Base-by-base conservation (phyloP, 352 stramenopile genomes). In the Aphanomyces euteiches region DNA sequence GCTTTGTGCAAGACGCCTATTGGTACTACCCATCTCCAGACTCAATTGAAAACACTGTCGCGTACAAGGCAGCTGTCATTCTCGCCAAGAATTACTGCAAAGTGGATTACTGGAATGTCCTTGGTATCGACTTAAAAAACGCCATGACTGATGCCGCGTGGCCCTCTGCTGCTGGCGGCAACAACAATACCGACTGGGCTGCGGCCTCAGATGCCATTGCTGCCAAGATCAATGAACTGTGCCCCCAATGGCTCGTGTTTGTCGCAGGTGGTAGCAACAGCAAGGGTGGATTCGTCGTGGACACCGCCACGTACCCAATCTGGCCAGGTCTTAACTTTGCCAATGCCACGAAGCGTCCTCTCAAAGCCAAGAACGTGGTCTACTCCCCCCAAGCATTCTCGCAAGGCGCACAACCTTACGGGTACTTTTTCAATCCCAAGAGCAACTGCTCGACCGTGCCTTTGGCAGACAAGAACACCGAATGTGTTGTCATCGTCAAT, bases 71-170 rank as follows among this genome's bases (percentile, higher is more conserved):
- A 0, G 79, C 58, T 12, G 58, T 50, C 12, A 13, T 28, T 10
- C 19, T 66, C 12, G 58, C 58, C 17, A 66, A 17, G 17, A 66
- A 66, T 38, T 66, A 50, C 19, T 66, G 58, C 58, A 66, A 53
- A 19, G 15, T 38, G 12, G 37, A 28, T 28, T 66, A 86, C 67
- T 90, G 79, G 78, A 90, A 90, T 72, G 56, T 89, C 34, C 65
- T 90, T 28, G 83, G 81, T n/a, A 57, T 90, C 5, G 81, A 88
- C 65, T 74, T 90, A 60, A 90, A 89, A 65, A 81, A 85, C 66
- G 78, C 82, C 50, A 85, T 83, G 79, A 40, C 74, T 40, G 59
- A 79, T 48, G 75, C 68, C 8, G 73, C 79, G 58, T 83, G 79
- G 79, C 72, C 75, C 47, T 66, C 60, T 4, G 54, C 78, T 10